phyloP scores from a whole-genome alignment of 1,284 basidiomycete genomes.

The Ceratobasidium sp. region DNA sequence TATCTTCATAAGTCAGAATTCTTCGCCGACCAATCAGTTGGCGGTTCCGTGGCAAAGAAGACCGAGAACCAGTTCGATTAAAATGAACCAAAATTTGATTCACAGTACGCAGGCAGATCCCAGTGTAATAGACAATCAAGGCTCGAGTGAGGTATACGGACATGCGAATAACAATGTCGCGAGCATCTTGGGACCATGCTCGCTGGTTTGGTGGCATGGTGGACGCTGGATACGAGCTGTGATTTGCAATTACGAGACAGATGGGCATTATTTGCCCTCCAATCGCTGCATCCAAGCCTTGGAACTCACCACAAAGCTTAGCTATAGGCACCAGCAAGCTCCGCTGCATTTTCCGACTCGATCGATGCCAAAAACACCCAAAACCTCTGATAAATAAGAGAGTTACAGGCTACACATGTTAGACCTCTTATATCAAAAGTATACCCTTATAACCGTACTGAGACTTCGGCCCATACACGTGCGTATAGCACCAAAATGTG shows the following conservation, averaged over 20 bases:
- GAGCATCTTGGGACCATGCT: conserved; percentile 10
- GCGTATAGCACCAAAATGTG: background rate
- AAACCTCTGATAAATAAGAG: background rate
- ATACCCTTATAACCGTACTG: background rate
- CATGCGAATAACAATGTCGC: background rate
- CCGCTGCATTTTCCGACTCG: background rate
- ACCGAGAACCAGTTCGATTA: no score
- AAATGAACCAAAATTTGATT: no score
- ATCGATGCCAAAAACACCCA: background rate
- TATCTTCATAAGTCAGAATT: no score
- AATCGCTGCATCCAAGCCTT: background rate
- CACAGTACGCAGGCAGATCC: no score
- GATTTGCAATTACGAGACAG: background rate
- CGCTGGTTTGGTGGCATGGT: background rate
- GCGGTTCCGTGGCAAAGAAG: no score
- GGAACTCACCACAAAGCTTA: background rate
- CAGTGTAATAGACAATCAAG: background rate
- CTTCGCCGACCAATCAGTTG: no score
- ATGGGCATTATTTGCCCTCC: background rate
- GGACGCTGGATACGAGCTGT: background rate
- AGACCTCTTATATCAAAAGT: background rate
- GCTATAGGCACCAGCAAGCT: background rate
- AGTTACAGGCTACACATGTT: no score
- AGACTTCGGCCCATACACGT: background rate
- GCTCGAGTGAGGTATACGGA: background rate